Base-by-base conservation (phyloP, 106 monocot species). In the Dendrobium officinale region DNA sequence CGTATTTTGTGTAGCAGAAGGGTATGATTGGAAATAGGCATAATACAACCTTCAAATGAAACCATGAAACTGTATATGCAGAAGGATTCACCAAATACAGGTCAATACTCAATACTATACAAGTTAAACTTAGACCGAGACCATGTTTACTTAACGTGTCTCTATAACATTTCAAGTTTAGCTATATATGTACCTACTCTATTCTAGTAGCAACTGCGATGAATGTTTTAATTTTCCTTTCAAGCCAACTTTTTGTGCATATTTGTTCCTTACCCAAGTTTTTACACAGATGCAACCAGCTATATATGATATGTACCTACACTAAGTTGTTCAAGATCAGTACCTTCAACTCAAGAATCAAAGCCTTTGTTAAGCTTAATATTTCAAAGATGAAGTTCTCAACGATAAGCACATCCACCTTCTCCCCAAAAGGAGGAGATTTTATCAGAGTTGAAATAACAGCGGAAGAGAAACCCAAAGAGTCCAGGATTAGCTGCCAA, bases 311-410 rank as follows among this genome's bases (percentile, higher is more conserved):
- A n/a, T n/a, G n/a, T n/a, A n/a, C 37, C 37, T 33, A 9, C 9
- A 70, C 33, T 37, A 17, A 74, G 20, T 19, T 74, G 43, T n/a
- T 44, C n/a, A 24, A 76, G 19, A 67, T 49, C 59, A 26, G 9
- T 94, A 97, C 97, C 97, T 97, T 89, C 44, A 84, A 84, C 75
- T 92, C 85, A 72, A 82, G 67, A 79, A 97, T 85, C 76, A 82
- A 88, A 77, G 67, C 55, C 86, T 85, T 94, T 45, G 86, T 89
- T 13, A 97, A 75, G 81, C 80, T 86, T 74, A 97, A 82, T 47
- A 86, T 70, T 75, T 91, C 90, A 26, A 61, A 83, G 43, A 97
- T 85, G 80, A 97, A 91, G 84, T 84, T 86, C 78, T 91, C 86
- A 83, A 88, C 47, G 4, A 81, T 83, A 85, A 86, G 85, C 80